Evolutionary conservation across 1,284 basidiomycete genomes (phyloP).

Genomic region (Pyrrhoderma lamaoense): DNA sequence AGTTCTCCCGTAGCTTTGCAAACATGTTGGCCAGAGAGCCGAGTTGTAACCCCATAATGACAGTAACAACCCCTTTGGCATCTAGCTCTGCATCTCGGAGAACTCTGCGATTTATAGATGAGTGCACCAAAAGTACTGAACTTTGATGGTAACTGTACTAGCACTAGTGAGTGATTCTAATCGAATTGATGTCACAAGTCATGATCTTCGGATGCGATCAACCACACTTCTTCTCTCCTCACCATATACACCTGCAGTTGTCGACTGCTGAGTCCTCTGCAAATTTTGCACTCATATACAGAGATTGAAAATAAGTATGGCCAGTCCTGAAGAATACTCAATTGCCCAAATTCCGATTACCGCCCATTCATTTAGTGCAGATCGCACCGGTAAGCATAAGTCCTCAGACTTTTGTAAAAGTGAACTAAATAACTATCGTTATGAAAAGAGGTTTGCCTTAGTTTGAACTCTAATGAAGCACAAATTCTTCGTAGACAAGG

Average conservation of each 20-base stretch:
- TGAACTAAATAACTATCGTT: not conserved
- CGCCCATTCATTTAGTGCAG: conserved; percentile 88
- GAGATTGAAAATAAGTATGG: conserved; percentile 41
- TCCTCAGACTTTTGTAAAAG: conserved; percentile 10
- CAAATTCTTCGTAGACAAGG: conserved; percentile 72
- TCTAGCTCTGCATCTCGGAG: too few species aligned
- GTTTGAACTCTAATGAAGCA: conserved; percentile 85
- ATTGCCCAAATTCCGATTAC: conserved; percentile 83
- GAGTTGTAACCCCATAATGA: too few species aligned
- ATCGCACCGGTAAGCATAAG: conserved; percentile 69
- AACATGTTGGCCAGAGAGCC: too few species aligned
- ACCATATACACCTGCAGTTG: conserved; percentile 43
- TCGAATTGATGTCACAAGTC: too few species aligned
- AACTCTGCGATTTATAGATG: too few species aligned
- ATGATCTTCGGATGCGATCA: too few species aligned
- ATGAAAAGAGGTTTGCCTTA: conserved; percentile 78
- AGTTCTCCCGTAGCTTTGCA: too few species aligned
- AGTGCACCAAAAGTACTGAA: too few species aligned
- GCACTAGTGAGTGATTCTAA: too few species aligned
- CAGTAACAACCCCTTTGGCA: too few species aligned
- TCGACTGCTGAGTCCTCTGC: conserved; percentile 77
- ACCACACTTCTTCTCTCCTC: too few species aligned
- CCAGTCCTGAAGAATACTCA: conserved; percentile 67
- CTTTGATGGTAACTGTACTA: too few species aligned
- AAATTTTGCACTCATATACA: conserved; percentile 3